Base-by-base conservation (phyloP, 2,329 filamentous ascomycete species). In the Neoascochyta sp. region DNA sequence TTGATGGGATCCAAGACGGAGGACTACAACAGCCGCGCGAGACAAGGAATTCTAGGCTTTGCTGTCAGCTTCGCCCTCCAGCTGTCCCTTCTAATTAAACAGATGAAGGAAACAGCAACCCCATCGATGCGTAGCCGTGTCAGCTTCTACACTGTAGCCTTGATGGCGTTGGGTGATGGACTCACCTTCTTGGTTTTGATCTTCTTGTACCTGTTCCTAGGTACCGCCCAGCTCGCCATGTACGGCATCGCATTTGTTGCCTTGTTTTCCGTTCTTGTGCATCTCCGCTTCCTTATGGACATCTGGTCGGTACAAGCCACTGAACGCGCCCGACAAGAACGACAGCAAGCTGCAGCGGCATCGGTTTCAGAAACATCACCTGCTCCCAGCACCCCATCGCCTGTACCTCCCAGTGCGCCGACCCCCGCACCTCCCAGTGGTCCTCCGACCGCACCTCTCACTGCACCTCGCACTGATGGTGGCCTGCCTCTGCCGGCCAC, bases 201-300 rank as follows among this genome's bases (percentile, higher is more conserved):
- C 36, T 70, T 75, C 39, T 66, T 79, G 36, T 59, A 61, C 36
- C 43, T 63, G 4, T 74, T 77, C 39, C 62, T 74, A 1, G 68
- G 71, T 9, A 67, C 71, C 1, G 68, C 75, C 0, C 78, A 76
- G 41, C 55, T 80, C 17, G 64, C 74, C 10, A 55, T 80, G 31
- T 69, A 76, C 10, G 69, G 69, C 2, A 69, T 72, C 15, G 73
- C 73, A 3, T 81, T 80, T 49, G 54, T 81, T 11, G 69, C 75
- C 1, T 73, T 80, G 40, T 68, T 80, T 27, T 75, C 74, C 10
- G 74, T 80, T 14, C 73, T 74, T 34, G 75, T 80, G 33, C 76
- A 77, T 17, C 78, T 81, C 64, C 73, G 76, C 29, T 81, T 82
- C 43, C 64, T 81, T 49, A 75, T 80, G 65, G 77, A 81, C 30